phyloP scores from a whole-genome alignment of 495 filamentous ascomycete species.

The Jackrogersella multiformis region DNA sequence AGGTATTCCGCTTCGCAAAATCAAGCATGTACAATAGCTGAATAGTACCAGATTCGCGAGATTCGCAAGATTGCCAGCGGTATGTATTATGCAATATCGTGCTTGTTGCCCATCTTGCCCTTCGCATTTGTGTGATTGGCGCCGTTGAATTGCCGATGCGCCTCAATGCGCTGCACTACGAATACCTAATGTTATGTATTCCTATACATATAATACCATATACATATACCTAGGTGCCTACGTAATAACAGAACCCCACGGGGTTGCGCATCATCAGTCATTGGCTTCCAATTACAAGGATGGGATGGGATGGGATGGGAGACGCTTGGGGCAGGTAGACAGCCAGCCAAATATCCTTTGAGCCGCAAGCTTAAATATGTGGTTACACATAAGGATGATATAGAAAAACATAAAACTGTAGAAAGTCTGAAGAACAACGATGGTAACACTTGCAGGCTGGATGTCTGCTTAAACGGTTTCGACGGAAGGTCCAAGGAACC shows the following conservation, averaged over 20 bases:
- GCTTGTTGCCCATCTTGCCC: background rate
- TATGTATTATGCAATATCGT: background rate
- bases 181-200: background rate
- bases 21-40: too few species aligned
- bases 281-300: slow-evolving; percentile 17
- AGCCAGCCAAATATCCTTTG: background rate
- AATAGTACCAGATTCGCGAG: background rate
- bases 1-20: too few species aligned
- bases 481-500: background rate
- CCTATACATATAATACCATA: too few species aligned
- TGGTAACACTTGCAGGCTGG: background rate
- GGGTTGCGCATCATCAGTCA: slow-evolving; percentile 12
- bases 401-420: background rate
- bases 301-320: too few species aligned
- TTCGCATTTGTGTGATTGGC: background rate
- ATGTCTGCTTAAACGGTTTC: slow-evolving; percentile 11
- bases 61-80: background rate
- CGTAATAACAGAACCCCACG: slow-evolving; percentile 22
- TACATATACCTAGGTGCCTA: background rate
- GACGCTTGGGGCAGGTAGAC: background rate
- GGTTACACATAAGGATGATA: background rate
- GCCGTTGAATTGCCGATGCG: background rate
- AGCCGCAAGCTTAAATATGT: slow-evolving; percentile 14
- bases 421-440: slow-evolving; percentile 1
- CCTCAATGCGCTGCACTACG: slow-evolving; percentile 4